These are phyloP conservation scores for Cutaneotrichosporon daszewskae DNA, from an alignment of 1,284 basidiomycete species.

Conservation along the genomic window DNA sequence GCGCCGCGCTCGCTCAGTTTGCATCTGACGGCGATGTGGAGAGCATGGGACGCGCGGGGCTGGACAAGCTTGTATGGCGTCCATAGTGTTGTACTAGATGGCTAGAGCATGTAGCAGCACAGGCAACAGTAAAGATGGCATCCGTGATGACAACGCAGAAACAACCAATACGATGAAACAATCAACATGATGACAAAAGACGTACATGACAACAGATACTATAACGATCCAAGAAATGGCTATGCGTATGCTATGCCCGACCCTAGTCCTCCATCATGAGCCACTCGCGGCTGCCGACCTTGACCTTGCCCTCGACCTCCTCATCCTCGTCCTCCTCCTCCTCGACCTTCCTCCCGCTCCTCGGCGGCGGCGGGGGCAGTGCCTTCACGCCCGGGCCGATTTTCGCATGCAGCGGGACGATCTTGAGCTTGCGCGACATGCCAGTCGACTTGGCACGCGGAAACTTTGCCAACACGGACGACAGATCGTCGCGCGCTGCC, in stretches of 20 bases:
- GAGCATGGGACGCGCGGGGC: too few relatives aligned
- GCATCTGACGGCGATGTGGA: too few relatives aligned
- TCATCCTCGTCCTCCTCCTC: conserved; percentile 36
- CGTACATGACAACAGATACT: background rate
- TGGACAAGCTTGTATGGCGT: too few relatives aligned
- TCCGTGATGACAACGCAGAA: background rate
- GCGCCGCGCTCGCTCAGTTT: too few relatives aligned
- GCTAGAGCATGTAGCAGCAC: too few relatives aligned
- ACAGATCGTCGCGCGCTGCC: conserved; percentile 41
- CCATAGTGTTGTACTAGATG: too few relatives aligned
- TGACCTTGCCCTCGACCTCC: conserved; percentile 29
- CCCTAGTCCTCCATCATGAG: conserved; percentile 40
- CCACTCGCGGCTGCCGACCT: conserved; percentile 37
- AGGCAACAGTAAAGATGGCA: background rate
- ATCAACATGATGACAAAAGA: background rate
- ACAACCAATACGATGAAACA: too few relatives aligned
- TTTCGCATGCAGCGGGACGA: conserved; percentile 38
- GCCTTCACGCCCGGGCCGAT: conserved; percentile 42
- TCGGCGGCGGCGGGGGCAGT: conserved; percentile 42
- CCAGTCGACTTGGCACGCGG: conserved; percentile 35
- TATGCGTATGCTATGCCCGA: too few relatives aligned
- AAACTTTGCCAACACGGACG: conserved; percentile 38
- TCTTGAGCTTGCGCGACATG: conserved; percentile 37
- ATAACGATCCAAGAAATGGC: too few relatives aligned
- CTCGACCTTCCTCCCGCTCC: conserved; percentile 40